These are phyloP conservation scores for Schrenkiella parvula DNA, from an alignment of 345 rosid species.

Conservation along the genomic window DNA sequence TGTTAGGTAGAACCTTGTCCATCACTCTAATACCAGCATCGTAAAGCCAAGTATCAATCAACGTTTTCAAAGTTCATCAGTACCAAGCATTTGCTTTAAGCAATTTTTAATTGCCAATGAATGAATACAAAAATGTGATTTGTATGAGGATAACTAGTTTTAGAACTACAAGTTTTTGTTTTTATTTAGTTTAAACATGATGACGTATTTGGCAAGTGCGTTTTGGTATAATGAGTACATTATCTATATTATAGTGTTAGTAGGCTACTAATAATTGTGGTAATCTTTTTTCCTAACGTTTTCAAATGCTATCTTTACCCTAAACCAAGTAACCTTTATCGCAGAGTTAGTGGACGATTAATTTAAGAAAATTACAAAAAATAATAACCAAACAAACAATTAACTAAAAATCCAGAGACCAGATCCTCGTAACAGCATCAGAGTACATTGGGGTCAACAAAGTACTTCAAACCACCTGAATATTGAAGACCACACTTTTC, in stretches of 20 bases:
- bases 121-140: too few species aligned
- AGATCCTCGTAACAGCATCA: slow-evolving; percentile 23
- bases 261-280: not conserved
- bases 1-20: too few species aligned
- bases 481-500: slow-evolving; percentile 7
- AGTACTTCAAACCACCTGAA: slow-evolving; percentile 23
- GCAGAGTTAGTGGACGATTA: not conserved
- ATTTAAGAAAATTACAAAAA: not conserved
- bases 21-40: too few species aligned
- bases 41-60: too few species aligned
- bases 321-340: slow-evolving; percentile 2
- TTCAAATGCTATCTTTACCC: not conserved
- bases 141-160: not conserved
- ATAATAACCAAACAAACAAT: not conserved
- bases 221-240: not conserved
- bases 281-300: not conserved
- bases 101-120: too few species aligned
- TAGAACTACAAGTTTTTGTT: not conserved
- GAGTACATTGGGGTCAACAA: slow-evolving; percentile 17
- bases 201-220: not conserved
- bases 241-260: not conserved
- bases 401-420: not conserved
- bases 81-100: too few species aligned
- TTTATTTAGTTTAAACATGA: not conserved
- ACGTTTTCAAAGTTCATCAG: too few species aligned